Base-by-base conservation (phyloP, 2,329 filamentous ascomycete genomes). In the Alternaria angustiovoidea region DNA sequence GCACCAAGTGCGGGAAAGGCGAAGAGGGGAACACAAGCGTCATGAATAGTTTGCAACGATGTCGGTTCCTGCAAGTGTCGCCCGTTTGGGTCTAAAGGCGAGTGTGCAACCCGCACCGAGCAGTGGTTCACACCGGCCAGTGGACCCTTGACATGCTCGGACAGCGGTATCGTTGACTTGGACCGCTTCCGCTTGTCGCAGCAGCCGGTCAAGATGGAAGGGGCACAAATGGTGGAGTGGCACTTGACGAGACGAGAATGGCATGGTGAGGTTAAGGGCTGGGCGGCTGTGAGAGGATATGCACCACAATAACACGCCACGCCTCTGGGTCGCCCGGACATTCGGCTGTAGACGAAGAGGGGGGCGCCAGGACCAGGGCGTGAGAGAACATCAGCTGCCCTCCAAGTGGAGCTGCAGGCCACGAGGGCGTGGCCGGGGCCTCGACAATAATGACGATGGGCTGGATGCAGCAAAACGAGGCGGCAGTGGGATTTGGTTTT, bases 41-140 rank as follows among this genome's bases (percentile, higher is more conserved):
- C 65, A 64, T 67, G 62, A 65, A 52, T 63, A 65, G 57, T 54
- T 57, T 62, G 65, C 60, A 63, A 57, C 58, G 54, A 67, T 62
- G 67, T 67, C 63, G 68, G 66, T 64, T 63, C 60, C 69, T 75
- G 72, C 72, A 74, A 66, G 70, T 71, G 57, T 65, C 57, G 64
- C 73, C 74, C 62, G 62, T 75, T 75, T 26, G 49, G 70, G 70
- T 30, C 57, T 72, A 67, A 64, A 59, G 54, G 64, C 61, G 48
- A 38, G 63, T 63, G 72, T 73, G 70, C 63, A 68, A 75, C 67
- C 52, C 51, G 57, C 63, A 63, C 62, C 64, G 62, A 68, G 66
- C 65, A 63, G 62, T 68, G 59, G 68, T 74, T 69, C 65, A 66
- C 61, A 46, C 57, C 63, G 63, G 62, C 57, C 62, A 28, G 61